Evolutionary conservation across 2,329 filamentous ascomycete genomes (phyloP), one percentile per base, ranked within the genome.

Genomic region (Graphium sp.): DNA sequence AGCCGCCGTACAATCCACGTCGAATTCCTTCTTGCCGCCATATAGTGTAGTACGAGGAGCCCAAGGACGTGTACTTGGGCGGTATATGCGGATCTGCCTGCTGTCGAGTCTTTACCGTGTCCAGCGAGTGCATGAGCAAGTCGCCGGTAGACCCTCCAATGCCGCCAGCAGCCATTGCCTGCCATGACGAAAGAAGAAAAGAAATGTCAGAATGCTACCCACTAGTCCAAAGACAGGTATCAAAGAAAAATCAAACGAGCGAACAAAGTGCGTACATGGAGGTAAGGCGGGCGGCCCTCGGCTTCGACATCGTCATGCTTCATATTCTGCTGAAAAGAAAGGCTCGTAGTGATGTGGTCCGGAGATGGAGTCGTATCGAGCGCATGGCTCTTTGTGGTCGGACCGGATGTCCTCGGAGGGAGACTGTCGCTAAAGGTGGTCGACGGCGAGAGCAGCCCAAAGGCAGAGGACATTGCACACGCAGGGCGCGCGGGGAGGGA

Each of bases 61-160:
- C 80, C 51, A 95, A 74, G 11, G 83, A 87, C 8, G 79, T 77
- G 55, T 98, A 98, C 55, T 81, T 92, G 2, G 89, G 79, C 14
- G 89, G 89, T 35, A 93, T 68, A 48, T 89, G 78, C 24, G 87
- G 85, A 46, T 95, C 89, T 44, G 87, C 89, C 55, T 98, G 89
- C 51, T 98, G 91, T 41, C 89, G 72, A 26, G 89, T 98, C 58
- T 98, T 98, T 43, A 98, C 89, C 1, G 89, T 98, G 52, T 98
- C 89, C 45, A 98, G 68, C 25, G 87, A 95, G 58, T 98, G 89
- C 89, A 98, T 98, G 39, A 98, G 61, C 67, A 98, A 79, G 52
- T 98, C 89, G 34, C 91, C 89, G 32, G 79, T 91, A 11, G 81
- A 85, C 30, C 89, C 89, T 45, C 91, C 89, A 30, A 91, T 61